Conservation (phyloP, 2,329 filamentous ascomycete species). For the Aureobasidium sp. region DNA sequence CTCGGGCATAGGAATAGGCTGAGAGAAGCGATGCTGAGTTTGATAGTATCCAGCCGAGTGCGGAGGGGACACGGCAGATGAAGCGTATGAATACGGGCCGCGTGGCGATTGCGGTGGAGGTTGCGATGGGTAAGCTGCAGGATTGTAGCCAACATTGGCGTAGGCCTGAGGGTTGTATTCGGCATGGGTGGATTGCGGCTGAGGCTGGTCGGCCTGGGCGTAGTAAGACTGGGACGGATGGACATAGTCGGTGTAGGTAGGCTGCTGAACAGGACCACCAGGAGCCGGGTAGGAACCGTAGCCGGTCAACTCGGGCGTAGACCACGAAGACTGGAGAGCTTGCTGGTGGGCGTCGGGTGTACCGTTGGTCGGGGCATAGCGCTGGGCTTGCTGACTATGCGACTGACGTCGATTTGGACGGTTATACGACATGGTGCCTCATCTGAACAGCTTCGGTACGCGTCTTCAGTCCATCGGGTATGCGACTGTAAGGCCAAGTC, state of each 20-base stretch:
- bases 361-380: not conserved
- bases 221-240: slow-evolving; percentile 2
- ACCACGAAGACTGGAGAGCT: slow-evolving; percentile 4
- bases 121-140: slow-evolving; percentile 12
- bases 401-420: slow-evolving; percentile 3
- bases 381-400: slow-evolving; percentile 3
- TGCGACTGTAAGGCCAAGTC: not conserved
- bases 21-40: not conserved
- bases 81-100: not conserved
- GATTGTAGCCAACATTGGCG: slow-evolving; percentile 13
- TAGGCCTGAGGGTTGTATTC: slow-evolving; percentile 8
- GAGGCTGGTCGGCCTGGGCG: not conserved
- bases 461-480: not conserved
- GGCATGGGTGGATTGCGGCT: not conserved
- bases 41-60: slow-evolving; percentile 5
- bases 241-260: not conserved
- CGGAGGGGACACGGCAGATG: not conserved
- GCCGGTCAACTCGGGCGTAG: slow-evolving; percentile 9
- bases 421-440: slow-evolving; percentile 10
- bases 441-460: not conserved
- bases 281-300: not conserved
- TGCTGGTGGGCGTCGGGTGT: not conserved
- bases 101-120: slow-evolving; percentile 2
- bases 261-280: slow-evolving; percentile 7
- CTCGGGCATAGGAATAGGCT: slow-evolving; percentile 9